Conservation (phyloP, 768 basidiomycete genomes). For the Psilocybe sp. region DNA sequence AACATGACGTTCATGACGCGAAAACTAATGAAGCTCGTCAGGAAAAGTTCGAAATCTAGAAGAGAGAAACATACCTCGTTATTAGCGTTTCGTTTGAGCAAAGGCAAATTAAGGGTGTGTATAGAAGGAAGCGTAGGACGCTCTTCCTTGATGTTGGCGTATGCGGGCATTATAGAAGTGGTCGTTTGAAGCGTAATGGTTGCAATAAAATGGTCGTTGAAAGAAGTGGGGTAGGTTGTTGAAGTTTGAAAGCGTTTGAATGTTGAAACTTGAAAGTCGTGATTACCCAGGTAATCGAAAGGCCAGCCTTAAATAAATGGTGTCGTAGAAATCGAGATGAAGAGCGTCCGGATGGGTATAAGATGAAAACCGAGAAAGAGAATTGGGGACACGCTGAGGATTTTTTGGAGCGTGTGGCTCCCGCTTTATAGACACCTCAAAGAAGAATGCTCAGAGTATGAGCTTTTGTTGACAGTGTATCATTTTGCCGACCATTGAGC, state of each 20-base stretch:
- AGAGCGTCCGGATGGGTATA: slow-evolving; percentile 15
- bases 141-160: slow-evolving; percentile 9
- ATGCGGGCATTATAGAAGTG: slow-evolving; percentile 9
- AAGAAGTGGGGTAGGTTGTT: slow-evolving; percentile 7
- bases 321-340: slow-evolving; percentile 18
- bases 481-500: neutral
- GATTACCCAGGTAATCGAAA: slow-evolving; percentile 34
- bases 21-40: too few species aligned
- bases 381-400: slow-evolving; percentile 12
- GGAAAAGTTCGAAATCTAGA: slow-evolving; percentile 6
- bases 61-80: slow-evolving; percentile 17
- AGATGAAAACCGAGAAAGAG: slow-evolving; percentile 14
- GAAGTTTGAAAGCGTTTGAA: slow-evolving; percentile 12
- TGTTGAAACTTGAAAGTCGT: slow-evolving; percentile 18
- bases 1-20: slow-evolving; percentile 23
- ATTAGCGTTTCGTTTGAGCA: slow-evolving; percentile 14
- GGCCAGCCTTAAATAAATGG: slow-evolving; percentile 32
- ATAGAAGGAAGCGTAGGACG: slow-evolving; percentile 56
- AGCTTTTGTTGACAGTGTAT: slow-evolving; percentile 3
- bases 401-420: neutral
- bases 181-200: slow-evolving; percentile 1
- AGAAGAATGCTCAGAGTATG: too few species aligned
- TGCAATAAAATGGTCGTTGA: slow-evolving; percentile 1
- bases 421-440: neutral
- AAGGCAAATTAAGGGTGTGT: slow-evolving; percentile 41